Evolutionary conservation across 805 yeast species (phyloP).

Genomic region (Nadsonia fulvescens): DNA sequence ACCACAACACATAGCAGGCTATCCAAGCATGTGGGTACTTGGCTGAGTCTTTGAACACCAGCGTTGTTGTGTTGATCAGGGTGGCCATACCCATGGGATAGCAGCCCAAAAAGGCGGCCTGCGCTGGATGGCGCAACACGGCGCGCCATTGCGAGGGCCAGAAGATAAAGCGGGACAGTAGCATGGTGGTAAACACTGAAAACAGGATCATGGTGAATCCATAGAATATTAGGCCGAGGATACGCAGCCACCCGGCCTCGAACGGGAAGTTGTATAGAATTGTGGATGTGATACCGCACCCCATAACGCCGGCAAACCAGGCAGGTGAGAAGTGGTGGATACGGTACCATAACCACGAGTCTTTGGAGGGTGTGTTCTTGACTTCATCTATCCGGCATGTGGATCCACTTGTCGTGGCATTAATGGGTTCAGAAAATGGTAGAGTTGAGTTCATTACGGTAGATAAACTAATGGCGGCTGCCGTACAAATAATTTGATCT

Average conservation of each 20-base stretch:
- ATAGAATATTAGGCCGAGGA: constrained; percentile 45
- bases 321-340: constrained; percentile 14
- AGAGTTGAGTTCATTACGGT: too few relatives aligned
- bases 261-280: constrained; percentile 52
- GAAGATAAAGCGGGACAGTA: constrained; percentile 25
- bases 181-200: constrained; percentile 24
- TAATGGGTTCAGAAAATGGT: too few relatives aligned
- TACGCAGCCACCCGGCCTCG: constrained; percentile 36
- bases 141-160: constrained; percentile 18
- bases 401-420: too few relatives aligned
- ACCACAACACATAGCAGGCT: constrained; percentile 51
- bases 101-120: constrained; percentile 57
- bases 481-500: too few relatives aligned
- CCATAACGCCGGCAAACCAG: constrained; percentile 70
- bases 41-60: constrained; percentile 22
- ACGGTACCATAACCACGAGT: too few relatives aligned
- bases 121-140: constrained; percentile 24
- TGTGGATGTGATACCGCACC: constrained; percentile 54
- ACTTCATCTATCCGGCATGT: too few relatives aligned
- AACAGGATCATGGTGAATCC: constrained; percentile 31
- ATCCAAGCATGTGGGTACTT: too few relatives aligned
- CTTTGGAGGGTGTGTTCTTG: too few relatives aligned
- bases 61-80: constrained; percentile 36
- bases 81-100: constrained; percentile 66
- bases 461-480: too few relatives aligned